phyloP scores from a whole-genome alignment of 2,329 filamentous ascomycete genomes.

The Cephalotrichum gorgonifer region DNA sequence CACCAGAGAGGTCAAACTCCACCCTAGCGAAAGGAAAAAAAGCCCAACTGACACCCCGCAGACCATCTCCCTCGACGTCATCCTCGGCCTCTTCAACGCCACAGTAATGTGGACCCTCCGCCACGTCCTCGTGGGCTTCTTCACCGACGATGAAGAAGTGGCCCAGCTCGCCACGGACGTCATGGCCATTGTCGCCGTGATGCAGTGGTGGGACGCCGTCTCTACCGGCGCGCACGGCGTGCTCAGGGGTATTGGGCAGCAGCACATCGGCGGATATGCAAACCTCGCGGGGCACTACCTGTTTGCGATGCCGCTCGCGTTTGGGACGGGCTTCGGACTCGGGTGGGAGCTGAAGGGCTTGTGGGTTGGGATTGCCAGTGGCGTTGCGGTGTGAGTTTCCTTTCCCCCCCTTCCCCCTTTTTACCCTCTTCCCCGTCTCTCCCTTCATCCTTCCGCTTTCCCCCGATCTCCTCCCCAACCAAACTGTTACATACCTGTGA shows the following conservation, averaged over 20 bases:
- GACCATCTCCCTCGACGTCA: conserved; percentile 49
- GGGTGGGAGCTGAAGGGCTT: conserved; percentile 70
- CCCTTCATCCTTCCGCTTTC: not conserved
- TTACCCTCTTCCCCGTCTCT: not conserved
- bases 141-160: conserved; percentile 65
- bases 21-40: not conserved
- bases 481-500: not conserved
- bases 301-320: conserved; percentile 74
- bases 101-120: conserved; percentile 58
- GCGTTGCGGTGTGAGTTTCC: conserved; percentile 48
- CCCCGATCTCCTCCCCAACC: not conserved
- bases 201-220: conserved; percentile 82
- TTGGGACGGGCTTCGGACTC: conserved; percentile 66
- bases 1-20: not conserved
- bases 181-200: conserved; percentile 72
- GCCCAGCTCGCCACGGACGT: conserved; percentile 56
- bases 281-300: conserved; percentile 81
- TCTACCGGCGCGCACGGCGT: conserved; percentile 74
- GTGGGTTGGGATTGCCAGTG: conserved; percentile 71
- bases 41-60: not conserved
- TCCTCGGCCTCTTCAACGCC: conserved; percentile 74
- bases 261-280: conserved; percentile 82
- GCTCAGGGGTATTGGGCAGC: conserved; percentile 75
- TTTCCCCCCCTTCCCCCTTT: not conserved
- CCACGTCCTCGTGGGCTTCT: conserved; percentile 64